Base-by-base conservation (phyloP, 2,329 filamentous ascomycete species). In the Diaporthe ampelina region DNA sequence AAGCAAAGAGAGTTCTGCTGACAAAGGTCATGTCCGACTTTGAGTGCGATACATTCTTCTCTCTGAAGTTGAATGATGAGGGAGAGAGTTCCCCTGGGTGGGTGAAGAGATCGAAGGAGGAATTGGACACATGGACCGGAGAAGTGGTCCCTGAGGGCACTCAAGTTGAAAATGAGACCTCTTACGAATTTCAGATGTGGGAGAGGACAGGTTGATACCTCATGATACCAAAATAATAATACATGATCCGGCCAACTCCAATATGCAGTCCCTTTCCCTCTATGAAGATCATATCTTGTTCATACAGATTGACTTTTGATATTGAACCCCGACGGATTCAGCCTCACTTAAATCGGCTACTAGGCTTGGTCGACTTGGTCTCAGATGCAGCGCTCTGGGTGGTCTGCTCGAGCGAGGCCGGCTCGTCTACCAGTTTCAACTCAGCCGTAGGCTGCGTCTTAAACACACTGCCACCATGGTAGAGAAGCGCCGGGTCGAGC, bases 21-120 rank as follows among this genome's bases (percentile, higher is more conserved):
- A 97, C 94, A 68, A 88, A 90, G 76, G 89, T 97, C 48, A 80
- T 88, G 77, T 85, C 84, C 4, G 93, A 94, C 63, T 96, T 92
- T 83, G 92, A 93, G 73, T 95, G 94, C 80, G 94, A 97, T 82
- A 92, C 92, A 0, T 91, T 91, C 78, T 95, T 97, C 78, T 89
- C 92, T 1, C 80, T 94, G n/a, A 81, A 84, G 67, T 80, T 94
- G 74, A 84, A 85, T 3, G 69, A 57, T 17, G 68, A 72, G 0
- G 72, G 56, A 0, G 83, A 84, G 54, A 81, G 79, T 1, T 80
- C 81, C 57, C 80, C 74, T 74, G 77, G 21, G 75, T 95, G 94
- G 94, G 83, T 77, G 76, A 87, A 85, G 80, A 86, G 77, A 69
- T 83, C 83, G 3, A 87, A 87, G 75, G 83, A 84, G 52, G 88